phyloP scores from a whole-genome alignment of 2,329 filamentous ascomycete species.

The Ceratocystis papillata region DNA sequence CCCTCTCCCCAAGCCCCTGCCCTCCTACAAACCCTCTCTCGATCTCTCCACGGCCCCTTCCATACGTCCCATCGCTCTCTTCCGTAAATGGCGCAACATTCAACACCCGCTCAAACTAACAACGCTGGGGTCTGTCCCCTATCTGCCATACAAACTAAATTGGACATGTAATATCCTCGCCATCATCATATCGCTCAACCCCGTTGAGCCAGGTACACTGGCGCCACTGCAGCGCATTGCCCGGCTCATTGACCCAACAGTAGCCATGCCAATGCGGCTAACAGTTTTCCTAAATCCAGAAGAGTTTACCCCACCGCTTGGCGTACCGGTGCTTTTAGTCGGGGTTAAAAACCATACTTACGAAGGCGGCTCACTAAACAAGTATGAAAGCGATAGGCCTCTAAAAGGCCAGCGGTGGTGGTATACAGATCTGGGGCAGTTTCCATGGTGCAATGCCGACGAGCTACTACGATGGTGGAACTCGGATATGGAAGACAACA shows the following conservation, averaged over 20 bases:
- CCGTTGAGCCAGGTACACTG: slow-evolving; percentile 40
- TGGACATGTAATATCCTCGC: slow-evolving; percentile 47
- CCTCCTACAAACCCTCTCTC: slow-evolving; percentile 15
- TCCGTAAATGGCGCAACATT: slow-evolving; percentile 35
- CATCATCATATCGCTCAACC: slow-evolving; percentile 39
- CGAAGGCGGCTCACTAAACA: slow-evolving; percentile 39
- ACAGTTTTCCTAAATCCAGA: slow-evolving; percentile 46
- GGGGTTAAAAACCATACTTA: slow-evolving; percentile 49
- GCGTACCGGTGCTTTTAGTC: slow-evolving; percentile 41
- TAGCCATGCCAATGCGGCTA: slow-evolving; percentile 41
- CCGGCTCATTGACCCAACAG: slow-evolving; percentile 42
- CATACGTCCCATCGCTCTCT: slow-evolving; percentile 31
- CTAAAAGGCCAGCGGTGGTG: slow-evolving; percentile 39
- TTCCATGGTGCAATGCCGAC: slow-evolving; percentile 42
- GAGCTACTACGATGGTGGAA: slow-evolving; percentile 40
- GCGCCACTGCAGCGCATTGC: slow-evolving; percentile 44
- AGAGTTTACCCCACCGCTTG: slow-evolving; percentile 38
- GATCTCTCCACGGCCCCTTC: background rate
- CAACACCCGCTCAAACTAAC: slow-evolving; percentile 43
- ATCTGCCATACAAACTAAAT: slow-evolving; percentile 47
- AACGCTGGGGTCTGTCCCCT: slow-evolving; percentile 39
- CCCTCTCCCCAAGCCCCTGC: slow-evolving; percentile 14
- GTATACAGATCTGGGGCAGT: slow-evolving; percentile 37
- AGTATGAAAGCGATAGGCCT: slow-evolving; percentile 35
- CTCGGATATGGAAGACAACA: background rate